Evolutionary conservation across 2,329 filamentous ascomycete species (phyloP).

Genomic region (Trichoderma gracile): DNA sequence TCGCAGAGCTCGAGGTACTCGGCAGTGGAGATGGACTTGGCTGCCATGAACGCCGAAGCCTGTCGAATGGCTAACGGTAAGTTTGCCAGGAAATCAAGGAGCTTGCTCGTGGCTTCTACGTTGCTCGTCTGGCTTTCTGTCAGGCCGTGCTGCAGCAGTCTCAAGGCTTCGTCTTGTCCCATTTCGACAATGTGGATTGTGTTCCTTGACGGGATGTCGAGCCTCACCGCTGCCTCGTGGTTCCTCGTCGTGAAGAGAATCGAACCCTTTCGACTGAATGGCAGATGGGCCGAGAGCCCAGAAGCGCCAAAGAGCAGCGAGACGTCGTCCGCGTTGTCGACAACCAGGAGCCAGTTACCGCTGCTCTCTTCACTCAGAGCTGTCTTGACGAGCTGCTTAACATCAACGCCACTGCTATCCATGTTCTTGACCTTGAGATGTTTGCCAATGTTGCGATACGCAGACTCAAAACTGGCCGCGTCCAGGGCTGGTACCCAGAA

Average conservation of each 20-base stretch:
- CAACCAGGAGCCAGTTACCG: constrained; percentile 44
- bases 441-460: constrained; percentile 39
- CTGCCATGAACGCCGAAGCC: constrained; percentile 40
- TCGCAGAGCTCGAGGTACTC: neutral
- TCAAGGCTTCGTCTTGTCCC: constrained; percentile 28
- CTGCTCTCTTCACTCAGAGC: constrained; percentile 34
- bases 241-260: constrained; percentile 28
- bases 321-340: constrained; percentile 36
- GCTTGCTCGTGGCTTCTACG: constrained; percentile 25
- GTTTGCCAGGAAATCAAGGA: constrained; percentile 37
- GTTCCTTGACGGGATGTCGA: constrained; percentile 21
- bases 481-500: neutral
- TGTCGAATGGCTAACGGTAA: constrained; percentile 42
- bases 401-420: constrained; percentile 37
- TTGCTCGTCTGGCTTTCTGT: constrained; percentile 30
- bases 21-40: constrained; percentile 29
- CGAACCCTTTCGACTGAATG: constrained; percentile 25
- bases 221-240: constrained; percentile 13
- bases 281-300: constrained; percentile 11
- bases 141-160: constrained; percentile 31
- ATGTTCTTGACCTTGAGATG: constrained; percentile 34
- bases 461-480: constrained; percentile 35
- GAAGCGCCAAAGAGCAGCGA: constrained; percentile 34
- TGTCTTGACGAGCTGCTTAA: constrained; percentile 40
- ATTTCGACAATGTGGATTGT: constrained; percentile 33